Conservation (phyloP, 768 basidiomycete species). For the Tylopilus sp. region DNA sequence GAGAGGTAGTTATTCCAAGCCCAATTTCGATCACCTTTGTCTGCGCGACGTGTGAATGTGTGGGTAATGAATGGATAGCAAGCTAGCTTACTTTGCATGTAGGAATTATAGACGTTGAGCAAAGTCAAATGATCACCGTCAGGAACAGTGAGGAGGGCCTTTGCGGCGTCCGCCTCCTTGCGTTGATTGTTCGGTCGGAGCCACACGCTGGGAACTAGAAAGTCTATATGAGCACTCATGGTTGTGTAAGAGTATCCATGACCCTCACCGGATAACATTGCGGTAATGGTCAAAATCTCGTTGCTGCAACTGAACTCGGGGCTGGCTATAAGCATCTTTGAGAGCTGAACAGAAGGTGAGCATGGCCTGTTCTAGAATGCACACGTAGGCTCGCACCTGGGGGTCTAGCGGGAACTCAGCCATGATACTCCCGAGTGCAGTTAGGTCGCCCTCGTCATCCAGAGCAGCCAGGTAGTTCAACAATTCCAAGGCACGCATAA, state of each 20-base stretch:
- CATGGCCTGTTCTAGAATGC: background rate
- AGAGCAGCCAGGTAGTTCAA: constrained; percentile 90
- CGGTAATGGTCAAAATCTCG: constrained; percentile 91
- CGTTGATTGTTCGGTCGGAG: constrained; percentile 83
- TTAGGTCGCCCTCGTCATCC: constrained; percentile 92
- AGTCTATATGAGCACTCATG: background rate
- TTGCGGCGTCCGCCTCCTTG: constrained; percentile 91
- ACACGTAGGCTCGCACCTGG: constrained; percentile 51
- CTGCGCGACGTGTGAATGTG: constrained; percentile 34
- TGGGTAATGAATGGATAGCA: background rate
- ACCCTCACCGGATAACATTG: constrained; percentile 86
- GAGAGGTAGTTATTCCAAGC: constrained; percentile 89
- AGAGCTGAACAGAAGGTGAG: constrained; percentile 42
- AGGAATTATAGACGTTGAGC: constrained; percentile 94
- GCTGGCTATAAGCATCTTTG: constrained; percentile 91
- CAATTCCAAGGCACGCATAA: constrained; percentile 94
- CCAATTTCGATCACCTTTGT: constrained; percentile 82
- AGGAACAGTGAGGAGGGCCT: constrained; percentile 82
- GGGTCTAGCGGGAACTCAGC: constrained; percentile 99
- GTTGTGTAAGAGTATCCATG: background rate
- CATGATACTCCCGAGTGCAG: constrained; percentile 85
- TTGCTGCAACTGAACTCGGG: constrained; percentile 96
- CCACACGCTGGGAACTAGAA: constrained; percentile 84
- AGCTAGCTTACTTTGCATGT: constrained; percentile 63
- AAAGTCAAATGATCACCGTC: constrained; percentile 96